Base-by-base conservation (phyloP, 768 basidiomycete genomes). In the Bullera alba region DNA sequence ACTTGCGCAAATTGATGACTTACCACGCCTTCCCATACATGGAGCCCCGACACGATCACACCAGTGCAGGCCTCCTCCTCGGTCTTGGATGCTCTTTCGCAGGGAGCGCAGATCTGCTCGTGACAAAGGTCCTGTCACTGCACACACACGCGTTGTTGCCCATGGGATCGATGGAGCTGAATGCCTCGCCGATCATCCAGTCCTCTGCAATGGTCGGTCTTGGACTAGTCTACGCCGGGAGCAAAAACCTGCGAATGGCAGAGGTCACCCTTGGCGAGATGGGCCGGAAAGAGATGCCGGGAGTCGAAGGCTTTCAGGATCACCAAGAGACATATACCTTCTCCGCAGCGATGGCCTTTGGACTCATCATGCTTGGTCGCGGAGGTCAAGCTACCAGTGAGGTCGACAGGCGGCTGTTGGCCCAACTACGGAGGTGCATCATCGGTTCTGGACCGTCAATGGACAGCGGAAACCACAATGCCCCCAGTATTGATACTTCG, bases 11-110 rank as follows among this genome's bases (percentile, higher is more conserved):
- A 51, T 82, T 99, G 81, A 73, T 87, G 61, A 89, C 88, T 1
- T 93, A 91, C 87, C 89, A 95, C 71, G 91, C 91, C 0, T 96
- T 93, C 69, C 82, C 83, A 14, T 95, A 96, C 70, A 79, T 99
- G 61, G 92, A 91, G 2, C 88, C 90, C 4, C 91, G 97, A 63
- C 92, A 97, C 67, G 92, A 97, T 61, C 78, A 89, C 56, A 97
- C 93, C 0, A 90, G 89, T 2, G 89, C 95, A 41, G 95, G 86
- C 2, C 80, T 97, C 35, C 79, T 99, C 0, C 81, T 99, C 3
- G 95, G 95, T n/a, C 78, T 97, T 37, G 83, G 90, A 2, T 88
- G 89, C 2, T 87, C 91, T 1, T 87, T 90, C 59, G 77, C 89
- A 26, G 93, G 91, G 4, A 87, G 79, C 50, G 81, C 81, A 32